Evolutionary conservation across 1,139 yeast species (phyloP).

Genomic region (Scheffersomyces segobiensis): DNA sequence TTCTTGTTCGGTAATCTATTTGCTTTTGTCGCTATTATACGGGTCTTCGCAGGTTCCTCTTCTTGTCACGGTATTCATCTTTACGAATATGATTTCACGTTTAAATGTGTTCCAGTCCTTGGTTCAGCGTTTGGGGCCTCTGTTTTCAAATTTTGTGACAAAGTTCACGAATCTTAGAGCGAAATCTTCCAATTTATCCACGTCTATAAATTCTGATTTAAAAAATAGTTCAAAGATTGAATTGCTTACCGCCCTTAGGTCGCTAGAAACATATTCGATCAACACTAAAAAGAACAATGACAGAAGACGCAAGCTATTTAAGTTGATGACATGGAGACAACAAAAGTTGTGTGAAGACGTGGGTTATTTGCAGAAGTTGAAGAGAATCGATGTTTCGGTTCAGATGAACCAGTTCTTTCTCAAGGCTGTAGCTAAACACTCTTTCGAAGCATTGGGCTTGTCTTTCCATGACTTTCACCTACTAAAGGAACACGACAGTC

Average conservation of each 20-base stretch:
- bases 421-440: slow-evolving; percentile 40
- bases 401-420: slow-evolving; percentile 47
- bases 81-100: slow-evolving; percentile 34
- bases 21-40: slow-evolving; percentile 10
- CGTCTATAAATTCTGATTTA: slow-evolving; percentile 9
- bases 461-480: slow-evolving; percentile 39
- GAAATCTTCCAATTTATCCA: slow-evolving; percentile 1
- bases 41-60: slow-evolving; percentile 27
- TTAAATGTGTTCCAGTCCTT: slow-evolving; percentile 18
- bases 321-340: slow-evolving; percentile 55
- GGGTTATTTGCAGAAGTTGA: slow-evolving; percentile 58
- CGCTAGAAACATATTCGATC: slow-evolving; percentile 47
- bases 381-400: slow-evolving; percentile 45
- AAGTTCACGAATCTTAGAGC: neutral
- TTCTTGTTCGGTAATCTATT: slow-evolving; percentile 12
- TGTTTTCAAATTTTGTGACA: slow-evolving; percentile 2
- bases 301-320: slow-evolving; percentile 45
- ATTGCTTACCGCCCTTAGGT: slow-evolving; percentile 50
- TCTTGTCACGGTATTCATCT: slow-evolving; percentile 29
- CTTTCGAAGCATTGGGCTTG: slow-evolving; percentile 43
- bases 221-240: slow-evolving; percentile 27
- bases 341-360: slow-evolving; percentile 52
- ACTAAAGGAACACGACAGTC: slow-evolving; percentile 14
- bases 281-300: slow-evolving; percentile 46
- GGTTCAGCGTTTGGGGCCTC: slow-evolving; percentile 4